A percentile compares a stretch with the other conserved stretches of the same genome.
phyloP scores from a whole-genome alignment of 2,329 filamentous ascomycete species.

The Balansia obtecta region DNA sequence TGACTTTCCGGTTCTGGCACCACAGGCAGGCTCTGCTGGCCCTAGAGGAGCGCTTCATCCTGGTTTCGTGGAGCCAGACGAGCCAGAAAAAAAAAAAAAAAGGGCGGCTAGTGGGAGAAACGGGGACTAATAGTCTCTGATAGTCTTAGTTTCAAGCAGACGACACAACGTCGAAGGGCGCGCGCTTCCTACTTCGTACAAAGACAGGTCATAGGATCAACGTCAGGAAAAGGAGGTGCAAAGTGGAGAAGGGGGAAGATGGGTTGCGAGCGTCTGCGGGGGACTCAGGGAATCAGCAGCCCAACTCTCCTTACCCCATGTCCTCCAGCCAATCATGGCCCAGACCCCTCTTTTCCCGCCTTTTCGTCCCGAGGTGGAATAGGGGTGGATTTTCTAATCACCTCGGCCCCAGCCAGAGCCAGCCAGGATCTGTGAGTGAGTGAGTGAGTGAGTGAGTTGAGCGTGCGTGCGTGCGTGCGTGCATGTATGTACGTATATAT shows the following conservation, averaged over 20 bases:
- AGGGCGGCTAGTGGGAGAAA: background rate
- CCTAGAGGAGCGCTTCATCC: background rate
- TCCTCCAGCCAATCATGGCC: background rate
- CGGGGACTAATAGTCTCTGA: no score
- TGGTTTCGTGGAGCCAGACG: background rate
- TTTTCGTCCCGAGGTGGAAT: background rate
- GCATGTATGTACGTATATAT: no score
- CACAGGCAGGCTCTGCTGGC: conserved; percentile 1
- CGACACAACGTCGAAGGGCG: no score
- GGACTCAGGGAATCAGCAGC: background rate
- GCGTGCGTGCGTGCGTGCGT: no score
- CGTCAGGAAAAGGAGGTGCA: no score
- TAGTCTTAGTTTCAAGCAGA: no score
- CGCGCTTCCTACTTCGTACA: no score
- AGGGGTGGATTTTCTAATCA: background rate
- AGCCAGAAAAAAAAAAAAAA: background rate
- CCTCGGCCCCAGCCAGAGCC: background rate
- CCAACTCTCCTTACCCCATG: background rate
- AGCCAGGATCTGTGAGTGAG: no score
- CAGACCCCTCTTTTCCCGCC: background rate
- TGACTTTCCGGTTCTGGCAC: background rate
- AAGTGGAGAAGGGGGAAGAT: no score
- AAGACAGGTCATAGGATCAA: no score
- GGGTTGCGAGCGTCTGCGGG: background rate
- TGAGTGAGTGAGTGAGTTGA: no score